Base-by-base conservation (phyloP, 2,329 filamentous ascomycete genomes). In the Penicillium sp. region DNA sequence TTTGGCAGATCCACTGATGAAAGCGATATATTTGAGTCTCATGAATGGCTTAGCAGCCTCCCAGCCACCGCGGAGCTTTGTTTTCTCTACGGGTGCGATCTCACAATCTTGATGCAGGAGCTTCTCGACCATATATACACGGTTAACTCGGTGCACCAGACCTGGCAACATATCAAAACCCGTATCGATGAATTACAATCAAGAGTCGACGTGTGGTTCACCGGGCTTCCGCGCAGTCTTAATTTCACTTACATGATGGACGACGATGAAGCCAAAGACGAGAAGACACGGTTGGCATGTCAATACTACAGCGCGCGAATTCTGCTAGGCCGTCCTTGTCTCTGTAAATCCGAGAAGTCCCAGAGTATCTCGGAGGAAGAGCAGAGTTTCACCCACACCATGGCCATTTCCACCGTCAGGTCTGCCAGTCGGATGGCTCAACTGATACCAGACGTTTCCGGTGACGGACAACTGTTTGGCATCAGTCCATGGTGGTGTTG, bases 401-500 rank as follows among this genome's bases (percentile, higher is more conserved):
- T 46, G 42, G 33, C 39, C 13, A 21, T 39, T 3, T 37, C 37
- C 7, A 25, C 38, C 28, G 54, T 70, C 14, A 53, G 65, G 10
- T 53, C 61, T 4, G 68, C 67, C 1, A 53, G 53, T 20, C 53
- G 59, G 6, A 60, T 63, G 50, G 45, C 71, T 4, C 50, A 54
- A 4, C 42, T 70, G 5, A 57, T 71, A 5, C 66, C 67, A 3
- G 57, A 64, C 11, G 45, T 54, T 20, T 59, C 62, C 2, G 57
- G 64, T 32, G 36, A 54, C 4, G 45, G 53, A 4, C 60, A 59
- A 31, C 37, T 69, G 4, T 59, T 61, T 31, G 48, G 48, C 11
- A 44, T 61, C 6, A 54, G 58, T 1, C 64, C 66, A 13, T 71
- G 68, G 68, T 70, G 64, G 62, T 64, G 55, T 42, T 48, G 68